Conservation (phyloP, 192 early-diverging fungal genomes). For the Umbelopsis vinacea region DNA sequence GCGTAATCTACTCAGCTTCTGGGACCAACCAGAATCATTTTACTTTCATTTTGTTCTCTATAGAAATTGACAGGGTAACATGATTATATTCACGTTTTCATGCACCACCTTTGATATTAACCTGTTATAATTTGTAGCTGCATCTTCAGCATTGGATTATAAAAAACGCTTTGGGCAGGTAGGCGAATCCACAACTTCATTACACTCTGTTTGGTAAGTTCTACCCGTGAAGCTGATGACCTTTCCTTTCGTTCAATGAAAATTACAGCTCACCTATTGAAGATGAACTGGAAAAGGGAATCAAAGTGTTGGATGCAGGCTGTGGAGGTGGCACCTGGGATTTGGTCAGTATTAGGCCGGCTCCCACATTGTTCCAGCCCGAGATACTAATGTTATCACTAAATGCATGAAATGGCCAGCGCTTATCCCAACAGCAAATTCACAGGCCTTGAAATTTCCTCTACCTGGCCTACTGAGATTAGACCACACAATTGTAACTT, state of each 20-base stretch:
- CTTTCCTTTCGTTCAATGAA: neutral
- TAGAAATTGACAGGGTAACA: neutral
- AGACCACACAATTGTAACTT: constrained; percentile 29
- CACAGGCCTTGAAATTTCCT: constrained; percentile 30
- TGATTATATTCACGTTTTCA: neutral
- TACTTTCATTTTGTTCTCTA: neutral
- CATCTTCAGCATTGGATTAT: constrained; percentile 16
- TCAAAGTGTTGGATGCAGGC: constrained; percentile 36
- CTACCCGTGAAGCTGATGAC: neutral
- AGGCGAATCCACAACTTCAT: neutral
- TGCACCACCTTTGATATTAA: neutral
- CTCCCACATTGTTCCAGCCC: neutral
- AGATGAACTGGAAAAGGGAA: constrained; percentile 16
- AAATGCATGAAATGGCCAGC: constrained; percentile 29
- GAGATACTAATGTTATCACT: neutral
- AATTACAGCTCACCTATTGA: constrained; percentile 33
- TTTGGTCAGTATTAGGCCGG: neutral
- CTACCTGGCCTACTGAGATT: constrained; percentile 23
- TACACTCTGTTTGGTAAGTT: too few species aligned
- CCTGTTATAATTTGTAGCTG: neutral
- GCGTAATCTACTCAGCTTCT: neutral
- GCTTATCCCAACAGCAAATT: constrained; percentile 25
- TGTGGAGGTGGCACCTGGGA: constrained; percentile 34
- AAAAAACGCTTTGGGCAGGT: constrained; percentile 21
- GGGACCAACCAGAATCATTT: neutral